Evolutionary conservation across 129 eudicot genomes (phyloP), one percentile per base, ranked within the genome.

Genomic region (Artemisia argyi): DNA sequence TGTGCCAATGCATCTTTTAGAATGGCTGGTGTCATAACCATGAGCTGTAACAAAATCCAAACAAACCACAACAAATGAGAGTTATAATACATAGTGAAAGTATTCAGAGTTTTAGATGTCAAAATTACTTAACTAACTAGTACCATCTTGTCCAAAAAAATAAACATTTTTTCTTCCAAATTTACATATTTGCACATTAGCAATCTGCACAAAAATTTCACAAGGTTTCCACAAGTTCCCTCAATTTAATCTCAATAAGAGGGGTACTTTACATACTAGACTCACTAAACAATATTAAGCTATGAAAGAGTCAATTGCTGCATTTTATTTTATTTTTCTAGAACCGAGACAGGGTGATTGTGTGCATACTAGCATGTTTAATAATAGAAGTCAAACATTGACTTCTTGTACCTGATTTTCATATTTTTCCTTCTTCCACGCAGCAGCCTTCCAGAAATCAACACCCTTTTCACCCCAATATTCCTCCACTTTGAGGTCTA

Each of bases 381-480:
- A 39, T 10, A 39, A 39, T 39, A 20, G 22, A 20, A 20, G 22
- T 20, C 22, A 20, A 20, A 20, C 22, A 20, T 20, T 20, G 22
- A 20, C 22, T 39, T 39, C 24, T 50, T 74, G 44, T 61, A 95
- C 99, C 91, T 95, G 97, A 69, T 83, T 64, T 51, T 86, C 62
- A 20, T 88, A 86, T 66, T 52, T 60, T 68, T 90, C 74, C 2
- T 80, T 60, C 76, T 86, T 79, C 99, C 99, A 95, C 5, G 75
- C 84, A 19, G 87, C 79, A 73, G 86, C 96, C 68, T 80, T 76
- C 99, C 99, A 95, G 66, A 11, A 86, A 61, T 95, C 99, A 9
- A 90, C 97, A 15, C 96, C 94, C 79, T 79, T 79, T 42, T 95
- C 96, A 17, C 99, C 99, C 87, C 90, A 95, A 68, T 84, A 95